Conservation (phyloP, 306 rosid species). For the Trichosanthes cucumerina region DNA sequence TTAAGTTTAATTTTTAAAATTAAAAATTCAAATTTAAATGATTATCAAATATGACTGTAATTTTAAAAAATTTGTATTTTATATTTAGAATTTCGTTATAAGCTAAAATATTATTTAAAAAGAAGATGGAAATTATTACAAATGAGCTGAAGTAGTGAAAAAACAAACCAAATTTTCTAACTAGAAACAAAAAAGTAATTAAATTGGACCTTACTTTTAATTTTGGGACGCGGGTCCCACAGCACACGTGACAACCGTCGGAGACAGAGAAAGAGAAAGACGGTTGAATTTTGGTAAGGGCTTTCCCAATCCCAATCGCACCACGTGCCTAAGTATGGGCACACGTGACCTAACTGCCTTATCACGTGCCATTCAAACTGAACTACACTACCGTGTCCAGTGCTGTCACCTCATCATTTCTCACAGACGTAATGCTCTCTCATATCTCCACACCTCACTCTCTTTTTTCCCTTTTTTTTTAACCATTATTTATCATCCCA, state of each 20-base stretch:
- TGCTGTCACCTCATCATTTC: constrained; percentile 2
- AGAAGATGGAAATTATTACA: no score
- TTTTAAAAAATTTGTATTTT: no score
- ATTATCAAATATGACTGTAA: no score
- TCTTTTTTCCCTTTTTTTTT: background rate
- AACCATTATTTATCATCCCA: background rate
- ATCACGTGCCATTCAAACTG: background rate
- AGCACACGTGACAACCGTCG: background rate
- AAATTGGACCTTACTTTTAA: background rate
- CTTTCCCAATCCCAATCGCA: background rate
- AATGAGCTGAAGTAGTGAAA: no score
- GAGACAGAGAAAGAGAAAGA: background rate
- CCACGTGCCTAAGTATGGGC: background rate
- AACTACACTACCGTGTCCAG: background rate
- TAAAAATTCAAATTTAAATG: no score
- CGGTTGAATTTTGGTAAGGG: background rate
- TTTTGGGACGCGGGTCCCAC: background rate
- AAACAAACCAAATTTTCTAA: no score
- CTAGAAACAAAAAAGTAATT: no score
- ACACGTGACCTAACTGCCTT: constrained; percentile 2
- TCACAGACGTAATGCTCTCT: background rate
- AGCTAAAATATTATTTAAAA: no score
- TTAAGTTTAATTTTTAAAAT: no score
- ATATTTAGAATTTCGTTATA: no score
- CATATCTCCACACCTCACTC: background rate